These are phyloP conservation scores for Grosmannia penicillata DNA, from an alignment of 2,329 filamentous ascomycete species.

Conservation along the genomic window DNA sequence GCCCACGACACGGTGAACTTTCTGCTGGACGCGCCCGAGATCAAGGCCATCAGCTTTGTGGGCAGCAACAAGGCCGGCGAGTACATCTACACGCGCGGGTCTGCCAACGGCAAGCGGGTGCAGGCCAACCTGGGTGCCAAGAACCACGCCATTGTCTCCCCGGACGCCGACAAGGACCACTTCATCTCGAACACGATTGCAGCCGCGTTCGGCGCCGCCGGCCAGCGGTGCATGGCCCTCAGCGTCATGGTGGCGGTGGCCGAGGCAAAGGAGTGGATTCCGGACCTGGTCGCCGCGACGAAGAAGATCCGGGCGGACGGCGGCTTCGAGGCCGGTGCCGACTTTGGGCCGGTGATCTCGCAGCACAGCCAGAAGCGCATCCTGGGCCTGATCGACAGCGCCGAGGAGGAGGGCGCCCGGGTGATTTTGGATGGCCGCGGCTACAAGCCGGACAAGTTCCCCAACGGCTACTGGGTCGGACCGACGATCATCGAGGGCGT, in stretches of 20 bases:
- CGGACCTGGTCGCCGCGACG: conserved; percentile 61
- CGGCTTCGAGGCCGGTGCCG: conserved; percentile 65
- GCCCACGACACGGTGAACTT: conserved; percentile 73
- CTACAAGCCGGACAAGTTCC: conserved; percentile 58
- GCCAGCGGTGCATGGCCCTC: conserved; percentile 76
- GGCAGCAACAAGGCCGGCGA: conserved; percentile 78
- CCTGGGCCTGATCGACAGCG: conserved; percentile 57
- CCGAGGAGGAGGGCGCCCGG: conserved; percentile 65
- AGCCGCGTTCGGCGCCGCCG: conserved; percentile 71
- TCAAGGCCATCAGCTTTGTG: conserved; percentile 78
- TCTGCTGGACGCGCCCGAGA: conserved; percentile 67
- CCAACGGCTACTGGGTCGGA: conserved; percentile 71
- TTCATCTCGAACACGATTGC: conserved; percentile 71
- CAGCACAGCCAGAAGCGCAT: conserved; percentile 66
- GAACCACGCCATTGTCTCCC: conserved; percentile 73
- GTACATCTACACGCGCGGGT: conserved; percentile 67
- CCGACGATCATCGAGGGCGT: conserved; percentile 75
- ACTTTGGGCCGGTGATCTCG: conserved; percentile 69
- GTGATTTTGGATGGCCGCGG: conserved; percentile 68
- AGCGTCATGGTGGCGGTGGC: conserved; percentile 71
- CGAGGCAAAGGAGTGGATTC: conserved; percentile 69
- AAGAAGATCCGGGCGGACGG: conserved; percentile 60
- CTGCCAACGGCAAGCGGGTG: conserved; percentile 73
- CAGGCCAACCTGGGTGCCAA: conserved; percentile 80
- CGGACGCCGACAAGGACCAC: conserved; percentile 80